phyloP scores from a whole-genome alignment of 805 yeast genomes.

The Saccharomycodes ludwigii region DNA sequence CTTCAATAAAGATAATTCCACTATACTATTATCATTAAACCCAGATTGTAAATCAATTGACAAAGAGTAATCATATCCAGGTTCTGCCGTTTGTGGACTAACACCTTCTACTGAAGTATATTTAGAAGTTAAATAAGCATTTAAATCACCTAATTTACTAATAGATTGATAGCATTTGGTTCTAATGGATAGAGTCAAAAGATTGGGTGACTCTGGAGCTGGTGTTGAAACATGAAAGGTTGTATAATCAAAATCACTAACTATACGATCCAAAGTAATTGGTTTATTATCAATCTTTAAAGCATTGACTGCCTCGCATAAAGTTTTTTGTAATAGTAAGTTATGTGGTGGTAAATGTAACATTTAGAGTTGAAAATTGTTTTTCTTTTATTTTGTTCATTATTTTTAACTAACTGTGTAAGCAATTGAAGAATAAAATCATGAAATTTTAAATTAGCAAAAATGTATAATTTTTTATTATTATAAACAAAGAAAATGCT shows the following conservation, averaged over 20 bases:
- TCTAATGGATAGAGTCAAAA: constrained; percentile 17
- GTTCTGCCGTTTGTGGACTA: constrained; percentile 32
- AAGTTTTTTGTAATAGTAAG: constrained; percentile 66
- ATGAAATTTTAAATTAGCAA: no score
- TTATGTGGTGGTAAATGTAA: constrained; percentile 78
- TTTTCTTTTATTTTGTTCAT: no score
- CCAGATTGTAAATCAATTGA: constrained; percentile 52
- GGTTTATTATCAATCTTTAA: constrained; percentile 12
- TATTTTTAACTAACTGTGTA: no score
- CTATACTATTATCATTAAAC: constrained; percentile 38
- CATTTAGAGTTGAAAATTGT: constrained; percentile 36
- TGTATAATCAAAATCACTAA: constrained; percentile 93
- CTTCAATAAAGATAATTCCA: constrained; percentile 61
- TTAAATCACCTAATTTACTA: constrained; percentile 10
- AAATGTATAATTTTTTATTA: no score
- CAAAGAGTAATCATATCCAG: constrained; percentile 73
- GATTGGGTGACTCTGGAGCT: constrained; percentile 58
- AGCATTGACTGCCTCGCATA: constrained; percentile 42
- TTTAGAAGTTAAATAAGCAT: constrained; percentile 14
- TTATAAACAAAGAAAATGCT: no score
- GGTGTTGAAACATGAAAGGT: constrained; percentile 73
- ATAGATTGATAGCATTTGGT: constrained; percentile 23
- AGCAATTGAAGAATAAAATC: no score
- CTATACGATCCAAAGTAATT: constrained; percentile 59
- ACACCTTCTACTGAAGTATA: constrained; percentile 13